Evolutionary conservation across 768 basidiomycete species (phyloP), one percentile per base, ranked within the genome.

Genomic region (Jaapia argillacea): DNA sequence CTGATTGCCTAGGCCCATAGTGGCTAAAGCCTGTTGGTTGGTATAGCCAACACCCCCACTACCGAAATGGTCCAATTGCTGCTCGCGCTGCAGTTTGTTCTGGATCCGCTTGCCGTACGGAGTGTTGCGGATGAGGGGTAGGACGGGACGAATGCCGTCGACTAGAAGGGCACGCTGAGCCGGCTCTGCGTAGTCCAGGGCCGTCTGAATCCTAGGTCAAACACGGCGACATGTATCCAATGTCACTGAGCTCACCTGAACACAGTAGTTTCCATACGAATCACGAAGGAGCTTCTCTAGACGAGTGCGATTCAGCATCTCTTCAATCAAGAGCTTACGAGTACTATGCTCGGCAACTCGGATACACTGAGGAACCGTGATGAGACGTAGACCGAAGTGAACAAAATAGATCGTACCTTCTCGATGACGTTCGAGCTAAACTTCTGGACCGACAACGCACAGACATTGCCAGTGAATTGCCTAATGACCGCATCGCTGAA

Each of bases 71-170:
- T 86, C 85, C 64, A 85, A 73, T 54, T 89, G 51, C 37, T 55
- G 86, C 65, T 94, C 92, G 45, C 94, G 88, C 64, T 96, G 93
- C 43, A 98, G 70, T 67, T 97, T 97, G 70, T 92, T 93, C 64
- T 97, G 94, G 56, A 99, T 99, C 36, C 96, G 83, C 70, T 99
- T 99, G 53, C 96, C 96, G 54, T 99, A 99, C 5, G 96, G 96
- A 6, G 96, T 99, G 66, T 99, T 99, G 56, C 96, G 86, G 58
- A 99, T 99, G 54, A 97, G 74, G 2, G 96, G 96, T 21, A 99
- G 74, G 48, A 98, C 91, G n/a, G 96, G 96, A 40, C 96, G 85
- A 60, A 99, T 99, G 52, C 89, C 90, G 57, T 98, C 94, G 16
- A 99, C 90, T 21, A 99, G 81, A 49, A 92, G 73, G 4, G 83